phyloP scores from a whole-genome alignment of 306 rosid genomes.

The Prunus dulcis region DNA sequence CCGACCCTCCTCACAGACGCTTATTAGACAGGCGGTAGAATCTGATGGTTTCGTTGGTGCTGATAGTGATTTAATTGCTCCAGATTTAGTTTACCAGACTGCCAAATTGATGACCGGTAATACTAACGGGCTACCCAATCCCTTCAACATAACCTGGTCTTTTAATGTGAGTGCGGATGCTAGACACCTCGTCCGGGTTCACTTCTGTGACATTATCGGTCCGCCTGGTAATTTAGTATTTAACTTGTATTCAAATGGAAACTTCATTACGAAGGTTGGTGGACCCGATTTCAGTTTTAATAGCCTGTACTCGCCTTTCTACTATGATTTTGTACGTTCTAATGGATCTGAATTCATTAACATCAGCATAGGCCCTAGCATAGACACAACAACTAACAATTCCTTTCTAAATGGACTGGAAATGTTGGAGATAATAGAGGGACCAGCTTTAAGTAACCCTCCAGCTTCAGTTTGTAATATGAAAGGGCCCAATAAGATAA shows the following conservation, averaged over 20 bases:
- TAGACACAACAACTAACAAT: rapidly evolving
- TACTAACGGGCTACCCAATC: background rate
- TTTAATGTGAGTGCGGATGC: slow-evolving; percentile 14
- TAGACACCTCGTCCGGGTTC: slow-evolving; percentile 32
- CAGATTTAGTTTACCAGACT: slow-evolving; percentile 14
- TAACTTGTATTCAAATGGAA: slow-evolving; percentile 13
- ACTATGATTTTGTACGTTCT: slow-evolving; percentile 19
- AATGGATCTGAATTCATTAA: slow-evolving; percentile 15
- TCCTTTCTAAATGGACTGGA: slow-evolving; percentile 51
- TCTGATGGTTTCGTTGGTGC: background rate
- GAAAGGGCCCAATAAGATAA: background rate
- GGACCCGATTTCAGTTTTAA: background rate
- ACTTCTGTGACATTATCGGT: slow-evolving; percentile 37
- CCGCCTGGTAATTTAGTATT: rapidly evolving
- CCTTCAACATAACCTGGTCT: slow-evolving; percentile 27
- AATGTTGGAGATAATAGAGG: slow-evolving; percentile 29
- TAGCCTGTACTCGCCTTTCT: background rate
- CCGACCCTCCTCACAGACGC: rapidly evolving
- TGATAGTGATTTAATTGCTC: background rate
- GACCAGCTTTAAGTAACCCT: background rate
- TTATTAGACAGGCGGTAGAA: no score
- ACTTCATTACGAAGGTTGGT: background rate
- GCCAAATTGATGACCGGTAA: background rate
- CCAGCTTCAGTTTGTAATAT: background rate
- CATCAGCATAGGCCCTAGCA: slow-evolving; percentile 24